Percentiles rank a stretch among this genome's conserved stretches.
phyloP scores from a whole-genome alignment of 305 asterid genomes.

The Fraxinus albicans region DNA sequence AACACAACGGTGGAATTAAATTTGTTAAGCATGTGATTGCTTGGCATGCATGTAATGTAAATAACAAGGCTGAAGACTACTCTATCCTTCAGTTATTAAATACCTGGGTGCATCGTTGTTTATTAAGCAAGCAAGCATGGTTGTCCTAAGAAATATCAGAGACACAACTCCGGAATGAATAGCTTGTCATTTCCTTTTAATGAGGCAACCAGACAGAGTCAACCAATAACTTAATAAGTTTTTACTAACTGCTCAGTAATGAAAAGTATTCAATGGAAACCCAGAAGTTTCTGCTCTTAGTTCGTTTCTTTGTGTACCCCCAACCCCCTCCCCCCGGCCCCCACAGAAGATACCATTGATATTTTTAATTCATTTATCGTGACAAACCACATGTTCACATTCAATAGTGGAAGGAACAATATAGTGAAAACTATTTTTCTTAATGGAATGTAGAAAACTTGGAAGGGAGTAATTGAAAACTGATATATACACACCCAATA shows the following conservation, averaged over 20 bases:
- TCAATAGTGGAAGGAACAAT: neutral
- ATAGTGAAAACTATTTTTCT: neutral
- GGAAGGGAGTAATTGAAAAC: conserved; percentile 12
- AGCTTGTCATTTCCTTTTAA: neutral
- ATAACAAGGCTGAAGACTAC: neutral
- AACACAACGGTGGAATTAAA: neutral
- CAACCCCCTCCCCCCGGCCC: neutral
- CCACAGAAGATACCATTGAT: neutral
- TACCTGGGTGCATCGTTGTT: neutral
- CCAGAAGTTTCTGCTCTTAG: neutral
- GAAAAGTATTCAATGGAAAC: neutral
- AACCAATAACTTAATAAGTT: neutral
- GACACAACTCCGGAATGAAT: neutral
- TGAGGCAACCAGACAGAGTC: neutral
- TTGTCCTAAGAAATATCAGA: neutral
- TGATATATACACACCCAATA: conserved; percentile 66
- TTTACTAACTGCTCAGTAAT: neutral
- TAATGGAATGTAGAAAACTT: neutral
- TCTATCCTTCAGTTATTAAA: neutral
- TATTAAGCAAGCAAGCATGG: neutral
- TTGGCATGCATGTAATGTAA: neutral
- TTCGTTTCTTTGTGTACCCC: neutral
- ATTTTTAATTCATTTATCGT: neutral
- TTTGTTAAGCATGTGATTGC: neutral
- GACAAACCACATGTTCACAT: neutral